Evolutionary conservation across 2,329 filamentous ascomycete species (phyloP).

Genomic region (Blastomyces silverae): DNA sequence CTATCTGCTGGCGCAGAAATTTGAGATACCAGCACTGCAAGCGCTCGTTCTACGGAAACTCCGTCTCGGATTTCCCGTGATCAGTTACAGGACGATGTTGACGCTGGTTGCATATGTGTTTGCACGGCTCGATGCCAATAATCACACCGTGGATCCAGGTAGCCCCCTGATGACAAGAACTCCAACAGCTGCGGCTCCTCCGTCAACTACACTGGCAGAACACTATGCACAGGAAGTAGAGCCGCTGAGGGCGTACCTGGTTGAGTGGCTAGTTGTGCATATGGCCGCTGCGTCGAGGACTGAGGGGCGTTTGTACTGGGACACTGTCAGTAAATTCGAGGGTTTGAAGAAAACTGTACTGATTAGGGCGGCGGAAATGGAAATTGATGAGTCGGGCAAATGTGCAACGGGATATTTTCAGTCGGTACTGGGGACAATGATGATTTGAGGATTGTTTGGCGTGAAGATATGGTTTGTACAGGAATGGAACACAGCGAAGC

Average conservation of each 20-base stretch:
- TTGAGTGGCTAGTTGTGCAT: conserved; percentile 14
- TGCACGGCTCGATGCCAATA: neutral
- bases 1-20: conserved; percentile 12
- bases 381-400: neutral
- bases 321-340: conserved; percentile 8
- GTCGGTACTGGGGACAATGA: neutral
- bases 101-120: conserved; percentile 14
- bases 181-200: neutral
- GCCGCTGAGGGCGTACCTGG: conserved; percentile 14
- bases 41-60: conserved; percentile 15
- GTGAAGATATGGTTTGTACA: neutral
- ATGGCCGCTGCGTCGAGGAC: conserved; percentile 5
- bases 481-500: neutral
- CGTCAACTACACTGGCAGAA: neutral
- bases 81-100: conserved; percentile 6
- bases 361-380: conserved; percentile 1
- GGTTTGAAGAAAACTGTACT: conserved; percentile 10
- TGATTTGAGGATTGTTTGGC: neutral
- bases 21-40: conserved; percentile 14
- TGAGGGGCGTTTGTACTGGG: neutral
- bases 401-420: neutral
- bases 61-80: conserved; percentile 4
- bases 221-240: conserved; percentile 14
- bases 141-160: neutral
- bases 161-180: neutral